Percentiles rank a stretch among this genome's conserved stretches.
Conservation (phyloP, 495 filamentous ascomycete species). For the Hypomontagnella submonticulosa region DNA sequence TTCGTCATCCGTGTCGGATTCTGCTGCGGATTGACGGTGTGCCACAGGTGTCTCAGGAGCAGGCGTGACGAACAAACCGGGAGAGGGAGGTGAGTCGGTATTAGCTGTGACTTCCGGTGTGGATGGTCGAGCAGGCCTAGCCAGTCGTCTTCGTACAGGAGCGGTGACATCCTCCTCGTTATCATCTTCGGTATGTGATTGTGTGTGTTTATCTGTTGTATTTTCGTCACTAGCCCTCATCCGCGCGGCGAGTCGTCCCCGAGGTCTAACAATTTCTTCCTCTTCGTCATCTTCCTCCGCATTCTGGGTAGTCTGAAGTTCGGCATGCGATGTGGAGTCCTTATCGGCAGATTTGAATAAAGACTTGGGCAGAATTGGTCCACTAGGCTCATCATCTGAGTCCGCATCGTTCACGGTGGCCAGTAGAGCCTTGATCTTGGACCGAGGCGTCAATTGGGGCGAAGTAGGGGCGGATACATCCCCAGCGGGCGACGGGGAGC, state of each 20-base stretch:
- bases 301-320: slow-evolving; percentile 10
- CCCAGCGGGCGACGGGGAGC: slow-evolving; percentile 51
- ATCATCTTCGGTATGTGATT: slow-evolving; percentile 29
- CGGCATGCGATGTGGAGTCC: slow-evolving; percentile 17
- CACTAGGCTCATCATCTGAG: slow-evolving; percentile 58
- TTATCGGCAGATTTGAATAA: slow-evolving; percentile 32
- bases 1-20: slow-evolving; percentile 57
- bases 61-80: slow-evolving; percentile 58
- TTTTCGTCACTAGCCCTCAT: slow-evolving; percentile 61
- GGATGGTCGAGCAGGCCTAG: slow-evolving; percentile 48
- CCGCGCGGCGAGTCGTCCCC: slow-evolving; percentile 75
- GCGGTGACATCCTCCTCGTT: slow-evolving; percentile 45
- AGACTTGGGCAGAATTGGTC: slow-evolving; percentile 26
- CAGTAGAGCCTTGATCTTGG: slow-evolving; percentile 76
- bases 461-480: slow-evolving; percentile 43
- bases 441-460: slow-evolving; percentile 68
- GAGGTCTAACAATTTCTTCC: slow-evolving; percentile 67
- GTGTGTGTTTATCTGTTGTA: slow-evolving; percentile 28
- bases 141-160: slow-evolving; percentile 45
- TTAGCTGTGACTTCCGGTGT: slow-evolving; percentile 47
- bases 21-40: slow-evolving; percentile 31
- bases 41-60: slow-evolving; percentile 35
- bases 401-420: slow-evolving; percentile 69
- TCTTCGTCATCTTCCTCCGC: slow-evolving; percentile 57
- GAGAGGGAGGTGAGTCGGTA: slow-evolving; percentile 29